A percentile compares a stretch with the other conserved stretches of the same genome.
Evolutionary conservation across 495 filamentous ascomycete genomes (phyloP).

Genomic region (Penicillium odoratum): DNA sequence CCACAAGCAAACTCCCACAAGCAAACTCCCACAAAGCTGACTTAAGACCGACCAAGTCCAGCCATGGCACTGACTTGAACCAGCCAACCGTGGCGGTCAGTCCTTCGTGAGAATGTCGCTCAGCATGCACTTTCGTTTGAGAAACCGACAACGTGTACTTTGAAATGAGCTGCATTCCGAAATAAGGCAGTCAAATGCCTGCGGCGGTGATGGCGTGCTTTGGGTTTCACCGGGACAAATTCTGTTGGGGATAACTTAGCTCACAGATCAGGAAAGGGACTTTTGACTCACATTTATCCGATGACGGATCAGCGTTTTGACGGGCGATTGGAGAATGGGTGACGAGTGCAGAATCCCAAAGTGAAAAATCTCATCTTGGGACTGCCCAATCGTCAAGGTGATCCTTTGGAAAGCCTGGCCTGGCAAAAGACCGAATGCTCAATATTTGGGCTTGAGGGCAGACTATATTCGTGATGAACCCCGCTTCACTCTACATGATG

Average conservation of each 20-base stretch:
- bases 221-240: neutral
- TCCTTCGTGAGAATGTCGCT: neutral
- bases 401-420: slow-evolving; percentile 2
- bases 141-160: neutral
- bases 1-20: neutral
- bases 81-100: neutral
- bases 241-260: neutral
- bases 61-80: neutral
- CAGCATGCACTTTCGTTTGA: neutral
- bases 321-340: neutral
- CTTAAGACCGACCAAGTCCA: neutral
- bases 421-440: slow-evolving; percentile 1
- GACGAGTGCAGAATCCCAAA: neutral
- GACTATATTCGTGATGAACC: neutral
- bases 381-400: neutral
- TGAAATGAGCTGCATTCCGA: neutral
- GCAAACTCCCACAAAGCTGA: neutral
- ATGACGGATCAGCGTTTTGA: slow-evolving; percentile 1
- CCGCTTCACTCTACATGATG: neutral
- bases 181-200: neutral
- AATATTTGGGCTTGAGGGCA: slow-evolving; percentile 3
- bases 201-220: neutral
- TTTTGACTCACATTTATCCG: slow-evolving; percentile 1
- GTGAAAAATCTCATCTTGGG: neutral
- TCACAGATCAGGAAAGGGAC: neutral